phyloP scores from a whole-genome alignment of 192 early-diverging fungal species.

The Martensiomyces pterosporus region DNA sequence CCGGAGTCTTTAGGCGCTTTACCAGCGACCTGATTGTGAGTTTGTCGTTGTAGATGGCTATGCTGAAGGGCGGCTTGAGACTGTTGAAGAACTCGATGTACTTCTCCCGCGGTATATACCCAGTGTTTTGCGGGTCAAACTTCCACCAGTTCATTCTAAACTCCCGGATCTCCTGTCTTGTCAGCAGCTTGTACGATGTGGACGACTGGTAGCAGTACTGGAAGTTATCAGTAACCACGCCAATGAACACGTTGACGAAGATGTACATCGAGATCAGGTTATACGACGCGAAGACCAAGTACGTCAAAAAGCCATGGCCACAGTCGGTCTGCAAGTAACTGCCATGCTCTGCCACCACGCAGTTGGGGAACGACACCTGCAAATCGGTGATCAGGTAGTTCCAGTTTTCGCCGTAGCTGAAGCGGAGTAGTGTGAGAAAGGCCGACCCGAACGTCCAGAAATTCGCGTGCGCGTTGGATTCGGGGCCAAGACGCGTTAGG shows the following conservation, averaged over 20 bases:
- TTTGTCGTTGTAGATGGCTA: not conserved
- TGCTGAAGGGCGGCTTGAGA: not conserved
- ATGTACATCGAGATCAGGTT: conserved; percentile 70
- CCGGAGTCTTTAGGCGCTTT: not conserved
- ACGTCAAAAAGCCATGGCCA: conserved; percentile 53
- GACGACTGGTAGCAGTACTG: conserved; percentile 54
- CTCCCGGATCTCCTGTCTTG: not conserved
- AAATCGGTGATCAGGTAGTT: conserved; percentile 62
- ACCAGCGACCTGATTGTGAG: not conserved
- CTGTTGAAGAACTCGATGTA: not conserved
- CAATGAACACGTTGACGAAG: conserved; percentile 59
- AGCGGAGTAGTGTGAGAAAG: not conserved
- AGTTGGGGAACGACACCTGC: conserved; percentile 52
- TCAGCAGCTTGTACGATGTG: not conserved
- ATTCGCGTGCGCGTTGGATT: not conserved
- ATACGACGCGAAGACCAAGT: conserved; percentile 54
- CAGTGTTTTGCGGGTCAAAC: not conserved
- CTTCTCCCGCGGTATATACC: not conserved
- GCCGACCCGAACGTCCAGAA: not conserved
- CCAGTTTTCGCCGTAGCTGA: conserved; percentile 54
- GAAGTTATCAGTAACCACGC: conserved; percentile 60
- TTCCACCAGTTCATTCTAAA: not conserved
- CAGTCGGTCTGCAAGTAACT: conserved; percentile 55
- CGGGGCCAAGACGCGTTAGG: not conserved
- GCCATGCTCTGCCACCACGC: conserved; percentile 30